Base-by-base conservation (phyloP, 2,329 filamentous ascomycete genomes). In the Herpotrichia juniperi region DNA sequence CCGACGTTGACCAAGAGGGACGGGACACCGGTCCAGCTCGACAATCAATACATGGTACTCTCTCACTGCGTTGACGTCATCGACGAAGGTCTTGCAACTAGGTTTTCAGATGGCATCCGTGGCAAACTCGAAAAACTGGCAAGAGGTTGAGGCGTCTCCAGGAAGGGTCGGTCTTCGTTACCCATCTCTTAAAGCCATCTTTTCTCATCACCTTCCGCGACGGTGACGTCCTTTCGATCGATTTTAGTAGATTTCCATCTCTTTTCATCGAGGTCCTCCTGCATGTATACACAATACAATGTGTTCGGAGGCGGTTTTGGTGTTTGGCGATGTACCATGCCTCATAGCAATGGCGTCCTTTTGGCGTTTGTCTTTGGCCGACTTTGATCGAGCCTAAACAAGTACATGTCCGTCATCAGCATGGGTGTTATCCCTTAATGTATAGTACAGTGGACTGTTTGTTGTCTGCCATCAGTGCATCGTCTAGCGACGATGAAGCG, bases 71-170 rank as follows among this genome's bases (percentile, higher is more conserved):
- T 82, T 54, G 79, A 81, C 39, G 69, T 83, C 39, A 74, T 84
- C 47, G 79, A 82, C 42, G 79, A 81, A 53, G 82, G 81, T 26
- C 70, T 78, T 12, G 73, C 79, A 28, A 80, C 78, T 40, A 75
- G 80, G 19, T 79, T 84, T 58, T 79, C 79, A 6, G 81, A 84
- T 57, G 82, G 82, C 8, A 81, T 84, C 52, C 75, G 78, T 34
- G 75, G 76, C 49, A 84, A 84, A 67, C 72, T 84, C 21, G 78
- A 81, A 51, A 76, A 75, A 53, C 62, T 81, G 37, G 71, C 76
- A 25, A 60, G 71, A 34, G 67, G 68, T 24, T 61, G 45, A 53
- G n/a, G 43, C 22, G 22, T 24, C 45, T 11, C 14, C 34, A 40
- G 40, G 14, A 25, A 26, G 34, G 11, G 7, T 37, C 12, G 16